Evolutionary conservation across 768 basidiomycete species (phyloP).

Genomic region (Dentipellis fragilis): DNA sequence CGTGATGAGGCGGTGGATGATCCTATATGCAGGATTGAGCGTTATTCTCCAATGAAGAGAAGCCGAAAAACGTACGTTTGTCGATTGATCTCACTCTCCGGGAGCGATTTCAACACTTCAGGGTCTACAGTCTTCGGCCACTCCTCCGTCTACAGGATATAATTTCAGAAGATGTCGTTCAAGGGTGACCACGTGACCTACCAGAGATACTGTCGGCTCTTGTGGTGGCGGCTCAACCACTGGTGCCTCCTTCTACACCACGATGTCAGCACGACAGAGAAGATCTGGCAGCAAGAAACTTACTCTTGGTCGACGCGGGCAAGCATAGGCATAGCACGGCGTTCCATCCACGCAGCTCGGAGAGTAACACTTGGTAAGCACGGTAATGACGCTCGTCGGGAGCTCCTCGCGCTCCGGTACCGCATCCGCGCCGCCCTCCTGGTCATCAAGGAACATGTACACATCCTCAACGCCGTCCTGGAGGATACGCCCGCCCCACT

Average conservation of each 20-base stretch:
- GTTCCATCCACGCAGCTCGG: slow-evolving; percentile 74
- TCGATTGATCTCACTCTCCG: slow-evolving; percentile 69
- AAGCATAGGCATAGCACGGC: slow-evolving; percentile 76
- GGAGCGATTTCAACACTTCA: slow-evolving; percentile 42
- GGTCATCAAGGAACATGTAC: slow-evolving; percentile 85
- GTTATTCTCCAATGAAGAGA: neutral
- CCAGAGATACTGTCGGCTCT: neutral
- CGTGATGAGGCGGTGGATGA: slow-evolving; percentile 80
- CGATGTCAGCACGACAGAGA: neutral
- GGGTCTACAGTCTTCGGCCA: slow-evolving; percentile 47
- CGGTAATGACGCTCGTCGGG: slow-evolving; percentile 84
- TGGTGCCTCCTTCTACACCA: neutral
- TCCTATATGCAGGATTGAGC: slow-evolving; percentile 21
- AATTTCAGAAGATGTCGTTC: neutral
- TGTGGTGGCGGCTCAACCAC: neutral
- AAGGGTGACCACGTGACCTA: neutral
- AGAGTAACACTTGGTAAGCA: slow-evolving; percentile 85
- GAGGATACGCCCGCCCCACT: slow-evolving; percentile 78
- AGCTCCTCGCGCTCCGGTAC: slow-evolving; percentile 58
- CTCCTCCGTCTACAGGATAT: slow-evolving; percentile 25
- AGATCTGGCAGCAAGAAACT: slow-evolving; percentile 11
- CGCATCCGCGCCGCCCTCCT: slow-evolving; percentile 51
- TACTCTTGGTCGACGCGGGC: slow-evolving; percentile 52
- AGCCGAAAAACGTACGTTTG: slow-evolving; percentile 42
- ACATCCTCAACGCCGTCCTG: slow-evolving; percentile 89